Evolutionary conservation across 2,329 filamentous ascomycete species (phyloP).

Genomic region (Phialophora macrospora): DNA sequence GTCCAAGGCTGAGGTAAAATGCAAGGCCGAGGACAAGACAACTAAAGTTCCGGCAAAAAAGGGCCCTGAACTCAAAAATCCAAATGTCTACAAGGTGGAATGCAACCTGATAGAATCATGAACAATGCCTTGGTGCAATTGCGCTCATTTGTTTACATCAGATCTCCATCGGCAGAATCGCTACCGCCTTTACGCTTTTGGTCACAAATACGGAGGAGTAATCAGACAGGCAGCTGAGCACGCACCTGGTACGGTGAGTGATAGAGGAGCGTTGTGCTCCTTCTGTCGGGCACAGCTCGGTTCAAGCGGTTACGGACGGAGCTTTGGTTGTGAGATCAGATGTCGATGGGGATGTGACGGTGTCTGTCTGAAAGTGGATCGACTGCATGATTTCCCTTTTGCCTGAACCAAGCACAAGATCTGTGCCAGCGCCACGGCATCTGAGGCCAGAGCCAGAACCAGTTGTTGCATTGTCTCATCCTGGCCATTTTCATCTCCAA

Average conservation of each 20-base stretch:
- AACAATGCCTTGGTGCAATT: neutral
- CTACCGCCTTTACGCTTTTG: neutral
- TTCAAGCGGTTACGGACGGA: slow-evolving; percentile 4
- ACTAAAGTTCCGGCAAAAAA: neutral
- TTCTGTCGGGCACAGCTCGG: neutral
- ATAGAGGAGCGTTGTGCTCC: neutral
- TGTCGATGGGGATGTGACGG: neutral
- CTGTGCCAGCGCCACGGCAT: slow-evolving; percentile 2
- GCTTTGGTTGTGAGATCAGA: neutral
- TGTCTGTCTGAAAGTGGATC: slow-evolving; percentile 1
- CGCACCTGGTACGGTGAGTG: slow-evolving; percentile 5
- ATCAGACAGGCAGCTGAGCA: neutral
- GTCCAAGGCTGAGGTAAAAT: neutral
- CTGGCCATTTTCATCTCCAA: slow-evolving; percentile 6
- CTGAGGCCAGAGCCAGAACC: slow-evolving; percentile 8
- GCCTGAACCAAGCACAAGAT: slow-evolving; percentile 12
- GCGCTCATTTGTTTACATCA: neutral
- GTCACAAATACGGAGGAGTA: neutral
- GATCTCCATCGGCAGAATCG: slow-evolving; percentile 2
- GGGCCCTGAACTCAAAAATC: neutral
- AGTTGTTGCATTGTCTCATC: slow-evolving; percentile 1
- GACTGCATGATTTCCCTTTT: slow-evolving; percentile 10
- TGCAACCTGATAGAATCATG: neutral
- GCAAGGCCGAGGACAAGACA: neutral
- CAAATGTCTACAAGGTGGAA: neutral